Evolutionary conservation across 108 stramenopile genomes (phyloP).

Genomic region (Skeletonema grethae): DNA sequence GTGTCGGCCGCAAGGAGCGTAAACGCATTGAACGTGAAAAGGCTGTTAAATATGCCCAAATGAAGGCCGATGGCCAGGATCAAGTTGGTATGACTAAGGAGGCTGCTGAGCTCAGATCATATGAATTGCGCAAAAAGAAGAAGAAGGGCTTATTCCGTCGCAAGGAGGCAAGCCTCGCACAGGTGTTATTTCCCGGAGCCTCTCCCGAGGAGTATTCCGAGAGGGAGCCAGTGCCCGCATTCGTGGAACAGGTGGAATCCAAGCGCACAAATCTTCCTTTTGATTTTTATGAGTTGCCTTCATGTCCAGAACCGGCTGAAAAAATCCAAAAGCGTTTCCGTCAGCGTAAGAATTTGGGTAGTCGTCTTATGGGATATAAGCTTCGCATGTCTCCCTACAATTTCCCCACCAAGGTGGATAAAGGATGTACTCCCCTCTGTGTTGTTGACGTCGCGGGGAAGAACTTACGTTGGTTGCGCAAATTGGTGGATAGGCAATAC

Average conservation of each 20-base stretch:
- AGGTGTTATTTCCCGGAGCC: slow-evolving; percentile 80
- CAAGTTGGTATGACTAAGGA: slow-evolving; percentile 46
- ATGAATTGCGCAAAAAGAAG: slow-evolving; percentile 72
- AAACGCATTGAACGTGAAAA: slow-evolving; percentile 17
- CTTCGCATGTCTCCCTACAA: slow-evolving; percentile 69
- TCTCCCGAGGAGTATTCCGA: slow-evolving; percentile 66
- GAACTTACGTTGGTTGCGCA: slow-evolving; percentile 73
- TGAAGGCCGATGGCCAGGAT: slow-evolving; percentile 49
- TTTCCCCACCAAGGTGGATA: slow-evolving; percentile 51
- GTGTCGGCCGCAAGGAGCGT: slow-evolving; percentile 2
- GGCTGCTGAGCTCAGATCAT: slow-evolving; percentile 44
- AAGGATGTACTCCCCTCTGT: slow-evolving; percentile 68
- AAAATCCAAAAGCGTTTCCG: slow-evolving; percentile 47
- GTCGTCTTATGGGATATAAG: slow-evolving; percentile 72
- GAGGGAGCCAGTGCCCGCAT: slow-evolving; percentile 62
- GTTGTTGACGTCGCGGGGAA: slow-evolving; percentile 56
- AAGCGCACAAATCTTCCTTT: slow-evolving; percentile 91
- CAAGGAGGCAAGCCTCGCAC: slow-evolving; percentile 57
- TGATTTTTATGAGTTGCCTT: slow-evolving; percentile 94
- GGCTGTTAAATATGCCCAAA: slow-evolving; percentile 38
- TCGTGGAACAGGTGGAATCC: slow-evolving; percentile 73
- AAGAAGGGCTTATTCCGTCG: slow-evolving; percentile 67
- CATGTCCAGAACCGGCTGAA: slow-evolving; percentile 65
- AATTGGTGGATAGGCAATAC: slow-evolving; percentile 95
- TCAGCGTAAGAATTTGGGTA: slow-evolving; percentile 71